Evolutionary conservation across 352 stramenopile species (phyloP).

Genomic region (Halophytophthora polymorphica): DNA sequence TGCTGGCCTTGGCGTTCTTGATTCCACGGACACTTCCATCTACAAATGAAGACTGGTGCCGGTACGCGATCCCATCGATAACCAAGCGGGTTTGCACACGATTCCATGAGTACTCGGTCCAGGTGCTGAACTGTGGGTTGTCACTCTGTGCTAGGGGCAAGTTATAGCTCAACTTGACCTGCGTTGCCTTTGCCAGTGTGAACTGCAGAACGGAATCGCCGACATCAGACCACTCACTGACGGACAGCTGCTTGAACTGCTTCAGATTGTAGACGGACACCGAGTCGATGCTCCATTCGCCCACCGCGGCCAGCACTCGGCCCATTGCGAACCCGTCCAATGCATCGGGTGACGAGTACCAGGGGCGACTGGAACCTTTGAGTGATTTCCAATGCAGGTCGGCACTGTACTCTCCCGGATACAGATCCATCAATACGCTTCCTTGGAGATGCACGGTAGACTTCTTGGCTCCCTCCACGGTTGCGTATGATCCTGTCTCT

Average conservation of each 20-base stretch:
- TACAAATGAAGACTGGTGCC: constrained; percentile 64
- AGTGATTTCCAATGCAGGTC: constrained; percentile 62
- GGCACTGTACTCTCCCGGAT: constrained; percentile 61
- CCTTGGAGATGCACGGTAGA: constrained; percentile 52
- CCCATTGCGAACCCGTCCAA: constrained; percentile 76
- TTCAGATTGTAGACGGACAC: constrained; percentile 61
- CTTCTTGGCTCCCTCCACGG: constrained; percentile 50
- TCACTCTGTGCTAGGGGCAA: constrained; percentile 68
- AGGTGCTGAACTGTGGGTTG: constrained; percentile 62
- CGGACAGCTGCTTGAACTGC: constrained; percentile 25
- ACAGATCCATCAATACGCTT: constrained; percentile 59
- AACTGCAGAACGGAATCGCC: constrained; percentile 78
- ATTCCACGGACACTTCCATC: constrained; percentile 67
- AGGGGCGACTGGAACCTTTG: constrained; percentile 42
- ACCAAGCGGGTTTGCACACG: constrained; percentile 63
- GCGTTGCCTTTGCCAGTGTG: constrained; percentile 44
- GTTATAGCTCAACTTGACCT: constrained; percentile 70
- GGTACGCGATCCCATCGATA: constrained; percentile 64
- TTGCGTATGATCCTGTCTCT: constrained; percentile 67
- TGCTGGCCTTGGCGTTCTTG: constrained; percentile 65
- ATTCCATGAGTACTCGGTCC: constrained; percentile 40
- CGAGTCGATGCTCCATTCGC: constrained; percentile 37
- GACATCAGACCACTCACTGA: constrained; percentile 68
- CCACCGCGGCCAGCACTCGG: constrained; percentile 48
- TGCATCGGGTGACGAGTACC: constrained; percentile 54